Base-by-base conservation (phyloP, 2,329 filamentous ascomycete genomes). In the Pestalotiopsis sp. region DNA sequence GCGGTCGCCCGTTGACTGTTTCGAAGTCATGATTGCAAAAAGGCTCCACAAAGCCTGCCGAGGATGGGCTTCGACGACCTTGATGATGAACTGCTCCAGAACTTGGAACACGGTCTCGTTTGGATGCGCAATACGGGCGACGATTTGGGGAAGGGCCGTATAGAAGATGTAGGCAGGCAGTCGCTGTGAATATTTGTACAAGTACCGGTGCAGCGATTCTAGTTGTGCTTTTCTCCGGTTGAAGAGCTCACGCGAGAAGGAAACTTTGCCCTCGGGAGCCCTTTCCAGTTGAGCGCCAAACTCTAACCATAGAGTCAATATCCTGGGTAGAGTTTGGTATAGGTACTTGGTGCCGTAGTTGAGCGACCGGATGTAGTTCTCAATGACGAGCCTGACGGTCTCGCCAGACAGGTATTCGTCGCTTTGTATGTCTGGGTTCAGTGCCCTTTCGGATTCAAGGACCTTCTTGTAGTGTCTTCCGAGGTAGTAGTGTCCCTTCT, bases 381-480 rank as follows among this genome's bases (percentile, higher is more conserved):
- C 94, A 72, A 98, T 93, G 45, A 99, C 93, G 17, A 98, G 86
- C 76, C 95, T 80, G 2, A 94, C 91, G 23, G 91, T 89, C 77
- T 98, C 95, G 52, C 96, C 97, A 12, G 89, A 93, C 67, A 96
- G 81, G 74, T 90, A 94, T 69, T 88, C 85, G 66, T 94, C 91
- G 57, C 88, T 91, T 79, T 97, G 94, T 71, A 95, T 94, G 36
- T 91, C 88, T 20, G 88, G 84, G 49, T 92, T 90, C 66, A 97
- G 88, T 1, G 87, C 84, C 79, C 94, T 95, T 78, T 98, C 94
- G 0, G 94, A 93, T 75, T 98, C 95, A 3, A 98, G 84, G 3
- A 98, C 88, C 80, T 98, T 99, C 79, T 97, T 97, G 86, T 99
- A 99, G 80, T 98, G 94, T 61, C 95, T 94, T 4, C 96, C 96